Evolutionary conservation across 2,329 filamentous ascomycete species (phyloP).

Genomic region (Phaeosphaeria sp.): DNA sequence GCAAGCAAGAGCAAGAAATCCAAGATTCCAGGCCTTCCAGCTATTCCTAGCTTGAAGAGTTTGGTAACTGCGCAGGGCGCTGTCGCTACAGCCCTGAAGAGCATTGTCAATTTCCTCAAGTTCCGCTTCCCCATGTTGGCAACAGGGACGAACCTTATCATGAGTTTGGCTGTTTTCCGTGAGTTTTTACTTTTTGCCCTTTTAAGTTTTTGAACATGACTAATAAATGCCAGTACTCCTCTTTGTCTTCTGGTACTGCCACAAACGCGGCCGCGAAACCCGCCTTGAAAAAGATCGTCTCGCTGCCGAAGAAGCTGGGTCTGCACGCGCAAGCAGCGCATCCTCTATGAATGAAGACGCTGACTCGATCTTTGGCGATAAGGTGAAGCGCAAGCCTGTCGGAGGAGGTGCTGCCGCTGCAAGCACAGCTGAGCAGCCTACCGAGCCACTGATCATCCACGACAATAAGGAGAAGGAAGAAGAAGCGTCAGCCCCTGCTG

Average conservation of each 20-base stretch:
- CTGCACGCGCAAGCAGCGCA: slow-evolving; percentile 34
- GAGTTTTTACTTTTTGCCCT: slow-evolving; percentile 53
- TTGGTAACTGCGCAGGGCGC: slow-evolving; percentile 87
- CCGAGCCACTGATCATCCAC: slow-evolving; percentile 38
- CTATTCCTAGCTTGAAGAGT: slow-evolving; percentile 74
- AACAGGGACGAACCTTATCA: slow-evolving; percentile 82
- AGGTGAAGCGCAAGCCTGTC: slow-evolving; percentile 17
- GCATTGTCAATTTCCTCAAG: slow-evolving; percentile 89
- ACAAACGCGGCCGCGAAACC: slow-evolving; percentile 89
- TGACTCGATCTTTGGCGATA: slow-evolving; percentile 38
- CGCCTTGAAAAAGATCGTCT: slow-evolving; percentile 71
- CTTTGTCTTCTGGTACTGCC: slow-evolving; percentile 97
- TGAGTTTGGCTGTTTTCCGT: slow-evolving; percentile 89
- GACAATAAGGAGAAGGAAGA: slow-evolving; percentile 31
- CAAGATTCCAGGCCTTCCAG: slow-evolving; percentile 55
- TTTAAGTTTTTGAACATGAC: neutral
- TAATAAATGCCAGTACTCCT: slow-evolving; percentile 68
- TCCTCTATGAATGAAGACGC: slow-evolving; percentile 39
- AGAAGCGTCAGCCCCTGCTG: slow-evolving; percentile 11
- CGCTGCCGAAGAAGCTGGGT: slow-evolving; percentile 37
- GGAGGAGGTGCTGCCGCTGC: neutral
- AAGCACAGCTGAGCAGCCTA: slow-evolving; percentile 12
- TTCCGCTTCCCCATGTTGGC: slow-evolving; percentile 88
- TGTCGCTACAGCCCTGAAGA: slow-evolving; percentile 80
- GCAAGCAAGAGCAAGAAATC: slow-evolving; percentile 55